Conservation (phyloP, 306 rosid genomes). For the Trifolium repens region DNA sequence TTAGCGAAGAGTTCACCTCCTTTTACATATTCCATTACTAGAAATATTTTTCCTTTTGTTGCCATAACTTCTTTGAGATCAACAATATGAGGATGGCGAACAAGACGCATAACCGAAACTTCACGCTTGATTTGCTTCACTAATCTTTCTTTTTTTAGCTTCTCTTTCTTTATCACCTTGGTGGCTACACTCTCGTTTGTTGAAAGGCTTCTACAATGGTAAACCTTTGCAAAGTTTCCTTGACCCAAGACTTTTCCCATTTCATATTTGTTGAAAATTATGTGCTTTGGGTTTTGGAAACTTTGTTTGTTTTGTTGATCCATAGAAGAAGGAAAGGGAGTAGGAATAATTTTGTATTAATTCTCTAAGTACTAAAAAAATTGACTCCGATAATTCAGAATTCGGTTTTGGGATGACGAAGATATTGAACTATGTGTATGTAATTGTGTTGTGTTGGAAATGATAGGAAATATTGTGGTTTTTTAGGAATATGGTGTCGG, state of each 20-base stretch:
- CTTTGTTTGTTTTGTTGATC: constrained; percentile 5
- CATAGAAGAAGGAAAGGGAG: constrained; percentile 17
- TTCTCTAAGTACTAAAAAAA: no score
- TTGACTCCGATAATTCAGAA: no score
- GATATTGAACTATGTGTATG: not conserved
- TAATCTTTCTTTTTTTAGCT: constrained; percentile 63
- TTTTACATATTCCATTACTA: constrained; percentile 69
- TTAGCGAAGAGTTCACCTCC: constrained; percentile 76
- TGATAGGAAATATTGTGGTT: constrained; percentile 23
- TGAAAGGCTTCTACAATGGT: constrained; percentile 52
- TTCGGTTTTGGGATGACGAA: not conserved
- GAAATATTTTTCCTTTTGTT: constrained; percentile 66
- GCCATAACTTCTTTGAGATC: constrained; percentile 92
- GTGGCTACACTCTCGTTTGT: constrained; percentile 74
- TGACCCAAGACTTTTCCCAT: constrained; percentile 75
- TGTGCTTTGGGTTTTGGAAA: constrained; percentile 36
- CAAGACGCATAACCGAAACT: constrained; percentile 74
- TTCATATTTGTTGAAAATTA: constrained; percentile 73
- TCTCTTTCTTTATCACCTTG: constrained; percentile 70
- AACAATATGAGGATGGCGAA: constrained; percentile 74
- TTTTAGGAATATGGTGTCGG: constrained; percentile 44
- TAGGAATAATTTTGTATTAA: no score
- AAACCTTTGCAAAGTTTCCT: constrained; percentile 85
- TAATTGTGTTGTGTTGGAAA: constrained; percentile 28
- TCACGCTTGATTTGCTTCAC: constrained; percentile 79